These are phyloP conservation scores for Corylus avellana DNA, from an alignment of 306 rosid species.

Conservation along the genomic window DNA sequence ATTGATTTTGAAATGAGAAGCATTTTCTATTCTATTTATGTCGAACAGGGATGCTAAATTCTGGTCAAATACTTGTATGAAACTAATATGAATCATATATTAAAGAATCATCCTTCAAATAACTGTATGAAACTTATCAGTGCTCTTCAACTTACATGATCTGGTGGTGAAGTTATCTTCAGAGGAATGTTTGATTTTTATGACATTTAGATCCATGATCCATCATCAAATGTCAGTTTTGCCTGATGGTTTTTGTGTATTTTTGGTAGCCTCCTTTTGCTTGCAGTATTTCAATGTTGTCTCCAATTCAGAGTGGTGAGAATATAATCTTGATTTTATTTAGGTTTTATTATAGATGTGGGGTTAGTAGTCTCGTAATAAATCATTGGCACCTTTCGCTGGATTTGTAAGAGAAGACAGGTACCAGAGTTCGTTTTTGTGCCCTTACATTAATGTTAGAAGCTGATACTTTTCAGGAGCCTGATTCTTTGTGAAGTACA, in stretches of 20 bases:
- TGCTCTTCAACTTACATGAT: background rate
- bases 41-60: background rate
- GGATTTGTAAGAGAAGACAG: no score
- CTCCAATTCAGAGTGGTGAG: background rate
- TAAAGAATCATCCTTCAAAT: background rate
- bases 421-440: background rate
- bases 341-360: background rate
- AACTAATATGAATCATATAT: background rate
- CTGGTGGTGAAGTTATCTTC: background rate
- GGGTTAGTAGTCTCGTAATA: background rate
- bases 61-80: background rate
- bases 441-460: background rate
- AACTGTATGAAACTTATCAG: background rate
- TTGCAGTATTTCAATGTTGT: background rate
- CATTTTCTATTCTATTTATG: background rate
- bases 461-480: background rate
- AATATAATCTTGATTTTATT: background rate
- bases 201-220: no score
- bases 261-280: background rate
- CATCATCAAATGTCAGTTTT: background rate
- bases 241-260: background rate
- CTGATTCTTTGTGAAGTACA: no score
- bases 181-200: background rate
- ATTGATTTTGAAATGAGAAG: constrained; percentile 22
- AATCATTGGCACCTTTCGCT: background rate